phyloP scores from a whole-genome alignment of 1,139 yeast species.

The Saccharomyces pastorianus region DNA sequence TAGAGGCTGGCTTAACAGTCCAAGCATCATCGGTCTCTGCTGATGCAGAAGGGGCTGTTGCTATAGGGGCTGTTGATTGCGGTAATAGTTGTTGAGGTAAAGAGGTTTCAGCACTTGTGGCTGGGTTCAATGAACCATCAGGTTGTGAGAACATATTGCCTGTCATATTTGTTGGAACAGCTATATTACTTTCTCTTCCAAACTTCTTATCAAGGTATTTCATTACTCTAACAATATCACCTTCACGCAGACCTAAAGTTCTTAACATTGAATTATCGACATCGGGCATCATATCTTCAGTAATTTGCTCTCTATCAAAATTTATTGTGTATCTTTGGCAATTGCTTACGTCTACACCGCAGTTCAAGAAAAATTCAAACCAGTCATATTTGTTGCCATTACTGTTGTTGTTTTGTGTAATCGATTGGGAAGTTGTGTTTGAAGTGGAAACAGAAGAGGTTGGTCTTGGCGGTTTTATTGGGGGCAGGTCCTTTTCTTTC shows the following conservation, averaged over 20 bases:
- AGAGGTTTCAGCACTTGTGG: conserved; percentile 25
- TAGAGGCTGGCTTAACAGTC: conserved; percentile 80
- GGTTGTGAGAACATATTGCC: conserved; percentile 65
- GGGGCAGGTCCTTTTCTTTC: conserved; percentile 29
- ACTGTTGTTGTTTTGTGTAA: neutral
- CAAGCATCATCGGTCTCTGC: conserved; percentile 73
- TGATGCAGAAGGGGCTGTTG: conserved; percentile 17
- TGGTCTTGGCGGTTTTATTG: conserved; percentile 35
- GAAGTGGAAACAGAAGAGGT: conserved; percentile 28
- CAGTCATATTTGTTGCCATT: conserved; percentile 62
- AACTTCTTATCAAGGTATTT: conserved; percentile 69
- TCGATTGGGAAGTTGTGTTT: conserved; percentile 10
- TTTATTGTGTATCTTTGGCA: conserved; percentile 88
- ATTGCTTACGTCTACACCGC: conserved; percentile 90
- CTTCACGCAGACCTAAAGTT: conserved; percentile 88
- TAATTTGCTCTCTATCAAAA: conserved; percentile 86
- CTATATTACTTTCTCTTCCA: conserved; percentile 39
- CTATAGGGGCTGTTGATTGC: conserved; percentile 12
- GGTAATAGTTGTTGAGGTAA: conserved; percentile 22
- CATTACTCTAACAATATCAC: conserved; percentile 86
- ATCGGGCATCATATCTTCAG: conserved; percentile 74
- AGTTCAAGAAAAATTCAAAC: conserved; percentile 89
- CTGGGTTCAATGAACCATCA: conserved; percentile 52
- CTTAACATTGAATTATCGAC: conserved; percentile 75
- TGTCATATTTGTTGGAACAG: conserved; percentile 28